Conservation (phyloP, 2,329 filamentous ascomycete species). For the Fusarium coicis region DNA sequence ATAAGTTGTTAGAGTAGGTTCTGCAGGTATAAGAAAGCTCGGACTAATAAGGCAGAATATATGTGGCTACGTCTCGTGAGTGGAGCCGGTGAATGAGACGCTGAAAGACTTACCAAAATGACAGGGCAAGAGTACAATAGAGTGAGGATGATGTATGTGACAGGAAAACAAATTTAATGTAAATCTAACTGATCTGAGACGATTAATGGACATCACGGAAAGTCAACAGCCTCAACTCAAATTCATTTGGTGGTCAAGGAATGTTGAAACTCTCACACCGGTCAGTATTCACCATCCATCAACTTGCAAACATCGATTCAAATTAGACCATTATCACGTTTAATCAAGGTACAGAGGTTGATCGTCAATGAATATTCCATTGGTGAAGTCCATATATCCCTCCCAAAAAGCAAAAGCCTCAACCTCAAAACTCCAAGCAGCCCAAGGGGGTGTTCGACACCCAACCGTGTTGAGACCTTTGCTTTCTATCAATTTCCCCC, state of each 20-base stretch:
- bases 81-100: conserved; percentile 12
- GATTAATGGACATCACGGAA: neutral
- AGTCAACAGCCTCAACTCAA: neutral
- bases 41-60: neutral
- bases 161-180: too few relatives aligned
- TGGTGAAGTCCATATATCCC: conserved; percentile 16
- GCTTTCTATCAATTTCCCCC: conserved; percentile 32
- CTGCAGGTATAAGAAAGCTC: neutral
- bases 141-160: neutral
- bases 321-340: neutral
- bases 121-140: neutral
- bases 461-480: conserved; percentile 30
- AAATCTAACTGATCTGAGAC: too few relatives aligned
- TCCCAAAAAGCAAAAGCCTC: conserved; percentile 33
- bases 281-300: neutral
- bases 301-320: neutral
- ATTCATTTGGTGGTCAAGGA: neutral
- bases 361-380: conserved; percentile 29
- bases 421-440: conserved; percentile 28
- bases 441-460: conserved; percentile 15
- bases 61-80: neutral
- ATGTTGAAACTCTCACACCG: neutral
- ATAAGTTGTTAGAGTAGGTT: neutral
- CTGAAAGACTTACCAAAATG: neutral
- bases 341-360: neutral